Evolutionary conservation across 2,329 filamentous ascomycete genomes (phyloP).

Genomic region (Aspergillus sp.): DNA sequence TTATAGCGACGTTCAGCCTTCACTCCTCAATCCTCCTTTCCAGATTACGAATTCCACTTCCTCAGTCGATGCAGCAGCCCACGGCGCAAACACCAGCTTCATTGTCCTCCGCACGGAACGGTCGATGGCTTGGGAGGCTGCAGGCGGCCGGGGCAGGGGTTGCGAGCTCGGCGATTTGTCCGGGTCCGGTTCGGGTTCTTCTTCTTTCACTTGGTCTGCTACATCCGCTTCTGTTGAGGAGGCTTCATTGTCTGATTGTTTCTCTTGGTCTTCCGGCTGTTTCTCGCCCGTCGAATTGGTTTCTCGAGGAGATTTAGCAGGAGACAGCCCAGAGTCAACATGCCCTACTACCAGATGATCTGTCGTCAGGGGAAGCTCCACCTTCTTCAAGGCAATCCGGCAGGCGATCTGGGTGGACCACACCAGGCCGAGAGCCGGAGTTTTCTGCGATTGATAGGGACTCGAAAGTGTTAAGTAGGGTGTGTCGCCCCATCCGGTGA

Average conservation of each 20-base stretch:
- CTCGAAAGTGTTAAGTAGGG: slow-evolving; percentile 22
- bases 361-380: slow-evolving; percentile 48
- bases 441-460: slow-evolving; percentile 59
- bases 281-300: too few species aligned
- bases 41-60: slow-evolving; percentile 72
- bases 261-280: too few species aligned
- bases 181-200: not conserved
- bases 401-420: slow-evolving; percentile 89
- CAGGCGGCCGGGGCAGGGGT: not conserved
- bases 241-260: not conserved
- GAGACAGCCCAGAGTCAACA: not conserved
- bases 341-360: not conserved
- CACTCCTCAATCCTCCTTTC: slow-evolving; percentile 54
- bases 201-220: not conserved
- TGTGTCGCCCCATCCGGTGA: slow-evolving; percentile 90
- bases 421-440: slow-evolving; percentile 79
- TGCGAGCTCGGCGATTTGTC: not conserved
- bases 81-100: slow-evolving; percentile 87
- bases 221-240: not conserved
- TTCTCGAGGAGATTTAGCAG: not conserved
- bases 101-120: slow-evolving; percentile 65
- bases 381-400: slow-evolving; percentile 77
- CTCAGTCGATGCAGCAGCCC: slow-evolving; percentile 56
- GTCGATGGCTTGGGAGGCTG: slow-evolving; percentile 1
- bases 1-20: not conserved